Percentiles rank a stretch among this genome's conserved stretches.
These are phyloP conservation scores for Sporothrix euskadiensis DNA, from an alignment of 2,329 filamentous ascomycete species.

Conservation along the genomic window DNA sequence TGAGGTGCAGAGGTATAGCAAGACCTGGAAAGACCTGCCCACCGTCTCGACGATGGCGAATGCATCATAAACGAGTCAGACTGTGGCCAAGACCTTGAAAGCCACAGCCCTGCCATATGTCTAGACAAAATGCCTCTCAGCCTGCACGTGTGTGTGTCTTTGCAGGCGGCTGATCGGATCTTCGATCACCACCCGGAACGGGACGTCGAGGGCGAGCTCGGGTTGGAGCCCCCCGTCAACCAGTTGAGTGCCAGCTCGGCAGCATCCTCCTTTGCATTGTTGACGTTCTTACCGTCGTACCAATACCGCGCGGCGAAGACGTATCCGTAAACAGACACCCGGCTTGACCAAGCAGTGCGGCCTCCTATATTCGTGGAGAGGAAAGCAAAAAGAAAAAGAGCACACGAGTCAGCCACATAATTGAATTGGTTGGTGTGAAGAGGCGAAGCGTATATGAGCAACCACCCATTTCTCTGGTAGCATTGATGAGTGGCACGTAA, in stretches of 20 bases:
- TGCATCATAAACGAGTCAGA: background rate
- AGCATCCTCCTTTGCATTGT: conserved; percentile 89
- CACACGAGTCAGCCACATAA: background rate
- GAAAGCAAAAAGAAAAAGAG: background rate
- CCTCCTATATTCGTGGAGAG: conserved; percentile 59
- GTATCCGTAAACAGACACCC: conserved; percentile 68
- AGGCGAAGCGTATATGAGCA: background rate
- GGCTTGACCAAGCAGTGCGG: conserved; percentile 86
- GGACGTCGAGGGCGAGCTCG: conserved; percentile 46
- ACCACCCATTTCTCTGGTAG: background rate
- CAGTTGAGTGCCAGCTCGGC: conserved; percentile 73
- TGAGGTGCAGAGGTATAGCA: too few species aligned
- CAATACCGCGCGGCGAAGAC: conserved; percentile 75
- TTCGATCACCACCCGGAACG: conserved; percentile 41
- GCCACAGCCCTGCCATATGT: background rate
- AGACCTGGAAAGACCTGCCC: background rate
- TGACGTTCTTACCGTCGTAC: conserved; percentile 86
- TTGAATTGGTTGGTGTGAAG: background rate
- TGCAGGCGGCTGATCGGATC: background rate
- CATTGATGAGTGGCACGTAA: conserved; percentile 21
- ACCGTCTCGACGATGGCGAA: too few species aligned
- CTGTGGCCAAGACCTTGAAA: background rate
- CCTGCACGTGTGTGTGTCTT: background rate
- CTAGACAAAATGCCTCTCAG: background rate
- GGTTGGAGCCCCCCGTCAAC: conserved; percentile 47